phyloP scores from a whole-genome alignment of 2,329 filamentous ascomycete species.

The Chrysosporium queenslandicum region DNA sequence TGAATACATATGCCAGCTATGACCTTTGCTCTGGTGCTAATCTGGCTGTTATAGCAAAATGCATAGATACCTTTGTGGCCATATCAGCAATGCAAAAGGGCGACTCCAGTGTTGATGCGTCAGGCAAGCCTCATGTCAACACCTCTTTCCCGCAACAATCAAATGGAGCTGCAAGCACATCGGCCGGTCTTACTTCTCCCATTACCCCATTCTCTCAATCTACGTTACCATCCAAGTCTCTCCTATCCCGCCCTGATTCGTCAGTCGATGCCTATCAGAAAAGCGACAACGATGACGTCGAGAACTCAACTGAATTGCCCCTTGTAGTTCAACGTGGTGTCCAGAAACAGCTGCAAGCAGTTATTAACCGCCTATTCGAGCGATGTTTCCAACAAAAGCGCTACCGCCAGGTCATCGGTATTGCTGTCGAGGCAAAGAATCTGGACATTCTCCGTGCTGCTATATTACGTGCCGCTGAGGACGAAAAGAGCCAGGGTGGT shows the following conservation, averaged over 20 bases:
- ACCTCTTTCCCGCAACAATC: conserved; percentile 64
- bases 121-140: conserved; percentile 55
- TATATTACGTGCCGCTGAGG: conserved; percentile 79
- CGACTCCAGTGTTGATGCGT: conserved; percentile 40
- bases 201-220: conserved; percentile 95
- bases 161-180: conserved; percentile 55
- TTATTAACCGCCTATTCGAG: conserved; percentile 86
- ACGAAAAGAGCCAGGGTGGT: conserved; percentile 59
- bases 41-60: conserved; percentile 55
- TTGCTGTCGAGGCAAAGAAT: conserved; percentile 89
- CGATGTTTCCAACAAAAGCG: conserved; percentile 75
- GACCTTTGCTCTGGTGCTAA: not conserved
- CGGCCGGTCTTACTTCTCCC: conserved; percentile 64
- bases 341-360: conserved; percentile 66
- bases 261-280: conserved; percentile 48
- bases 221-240: conserved; percentile 82
- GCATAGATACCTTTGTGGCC: conserved; percentile 93
- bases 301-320: conserved; percentile 46
- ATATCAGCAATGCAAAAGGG: conserved; percentile 55
- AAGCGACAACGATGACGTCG: conserved; percentile 46
- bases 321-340: conserved; percentile 63
- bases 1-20: not conserved
- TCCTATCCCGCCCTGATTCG: conserved; percentile 71
- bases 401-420: conserved; percentile 92
- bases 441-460: conserved; percentile 75